These are phyloP conservation scores for Obba rivulosa DNA, from an alignment of 768 basidiomycete species.

Conservation along the genomic window DNA sequence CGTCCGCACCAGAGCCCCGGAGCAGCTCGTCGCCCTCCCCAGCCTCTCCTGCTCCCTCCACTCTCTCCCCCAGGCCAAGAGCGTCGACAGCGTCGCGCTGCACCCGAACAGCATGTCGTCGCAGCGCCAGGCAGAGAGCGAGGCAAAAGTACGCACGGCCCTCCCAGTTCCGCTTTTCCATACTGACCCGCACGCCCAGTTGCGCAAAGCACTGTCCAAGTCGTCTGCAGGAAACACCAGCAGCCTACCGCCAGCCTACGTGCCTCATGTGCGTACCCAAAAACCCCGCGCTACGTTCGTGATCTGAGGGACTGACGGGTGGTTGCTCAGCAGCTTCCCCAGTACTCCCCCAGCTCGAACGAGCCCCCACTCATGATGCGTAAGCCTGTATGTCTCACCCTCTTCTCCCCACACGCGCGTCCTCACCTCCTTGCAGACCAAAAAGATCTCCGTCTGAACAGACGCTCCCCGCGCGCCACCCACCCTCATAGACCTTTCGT, in stretches of 20 bases:
- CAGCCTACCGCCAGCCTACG: constrained; percentile 15
- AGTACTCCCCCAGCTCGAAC: constrained; percentile 16
- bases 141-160: constrained; percentile 55
- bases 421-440: constrained; percentile 16
- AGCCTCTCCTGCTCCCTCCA: constrained; percentile 65
- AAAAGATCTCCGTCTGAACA: constrained; percentile 21
- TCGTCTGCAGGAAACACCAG: constrained; percentile 26
- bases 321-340: constrained; percentile 11
- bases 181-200: constrained; percentile 31
- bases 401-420: background rate
- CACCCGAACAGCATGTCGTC: constrained; percentile 64
- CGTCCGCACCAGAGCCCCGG: constrained; percentile 35
- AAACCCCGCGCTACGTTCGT: background rate
- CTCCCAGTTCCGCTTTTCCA: background rate
- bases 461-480: constrained; percentile 2
- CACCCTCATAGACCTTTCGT: constrained; percentile 15
- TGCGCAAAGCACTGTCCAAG: constrained; percentile 62
- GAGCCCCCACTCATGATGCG: constrained; percentile 30
- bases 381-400: constrained; percentile 23
- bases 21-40: constrained; percentile 67
- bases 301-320: constrained; percentile 1
- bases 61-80: constrained; percentile 66
- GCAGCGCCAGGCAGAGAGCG: constrained; percentile 62
- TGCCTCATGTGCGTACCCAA: constrained; percentile 15
- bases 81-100: constrained; percentile 56